Evolutionary conservation across 2,329 filamentous ascomycete species (phyloP), one percentile per base, ranked within the genome.

Genomic region (Alternaria metachromatica): DNA sequence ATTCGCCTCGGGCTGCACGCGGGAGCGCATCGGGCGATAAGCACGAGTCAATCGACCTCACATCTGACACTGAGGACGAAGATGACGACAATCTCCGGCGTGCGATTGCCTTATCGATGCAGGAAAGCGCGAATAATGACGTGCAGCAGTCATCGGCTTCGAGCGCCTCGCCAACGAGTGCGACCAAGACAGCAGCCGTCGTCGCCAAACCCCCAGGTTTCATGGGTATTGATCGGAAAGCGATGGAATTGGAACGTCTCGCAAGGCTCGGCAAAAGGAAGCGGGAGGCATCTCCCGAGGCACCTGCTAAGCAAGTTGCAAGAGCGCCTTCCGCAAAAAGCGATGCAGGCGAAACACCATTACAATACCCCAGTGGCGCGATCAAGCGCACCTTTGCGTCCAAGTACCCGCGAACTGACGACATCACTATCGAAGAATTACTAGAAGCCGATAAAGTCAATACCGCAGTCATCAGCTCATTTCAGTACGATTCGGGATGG

Each of bases 391-490:
- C 96, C 0, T 95, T 91, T 88, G 89, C 88, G 0, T 83, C 83
- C 37, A 89, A 90, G 3, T 88, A 87, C 66, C 82, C 86, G 2
- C 85, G 92, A 37, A 83, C 78, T 0, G 87, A 94, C 65, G 93
- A 97, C 66, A 93, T 98, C 75, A 96, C 89, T 64, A 89, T 98
- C 44, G 93, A 97, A 72, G 94, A 97, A 77, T 87, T 97, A 0
- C 80, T 97, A 1, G 91, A 97, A 76, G 90, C 88, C 64, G 81
- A 87, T 2, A 85, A 89, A 12, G 83, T 98, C 9, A 84, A 92
- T 55, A 87, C 93, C 43, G 94, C 93, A 1, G 87, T 98, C 0
- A 82, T 98, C 6, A 97, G 94, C 70, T 92, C 95, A 0, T 98
- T 92, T 71, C 89, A 95, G 76, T 96, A 92, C 89, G 91, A 98